These are phyloP conservation scores for Cryptomeria japonica DNA, from an alignment of 75 land plant genomes.

Conservation along the genomic window DNA sequence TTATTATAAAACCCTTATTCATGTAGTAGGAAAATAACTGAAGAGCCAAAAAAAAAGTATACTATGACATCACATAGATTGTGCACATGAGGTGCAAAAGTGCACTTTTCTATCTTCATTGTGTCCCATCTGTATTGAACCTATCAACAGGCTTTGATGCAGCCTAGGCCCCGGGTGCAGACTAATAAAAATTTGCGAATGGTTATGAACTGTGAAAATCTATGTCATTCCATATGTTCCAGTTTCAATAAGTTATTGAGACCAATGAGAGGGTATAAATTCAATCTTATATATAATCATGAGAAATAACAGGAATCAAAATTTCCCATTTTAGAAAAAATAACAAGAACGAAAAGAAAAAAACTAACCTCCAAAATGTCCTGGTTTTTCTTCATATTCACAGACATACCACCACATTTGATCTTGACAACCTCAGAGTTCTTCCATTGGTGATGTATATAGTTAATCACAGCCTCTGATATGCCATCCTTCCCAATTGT, in stretches of 20 bases:
- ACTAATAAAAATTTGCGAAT: neutral
- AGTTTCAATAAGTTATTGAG: no score
- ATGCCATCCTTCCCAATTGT: constrained; percentile 76
- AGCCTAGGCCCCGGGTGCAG: neutral
- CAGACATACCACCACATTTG: constrained; percentile 52
- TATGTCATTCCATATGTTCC: neutral
- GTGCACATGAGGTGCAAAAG: neutral
- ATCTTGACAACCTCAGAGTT: constrained; percentile 68
- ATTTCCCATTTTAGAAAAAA: neutral
- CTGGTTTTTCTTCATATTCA: constrained; percentile 78
- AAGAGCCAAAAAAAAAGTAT: neutral
- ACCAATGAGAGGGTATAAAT: neutral
- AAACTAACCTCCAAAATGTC: constrained; percentile 63
- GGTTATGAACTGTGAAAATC: no score
- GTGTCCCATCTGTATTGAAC: neutral
- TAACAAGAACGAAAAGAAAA: neutral
- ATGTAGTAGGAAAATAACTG: neutral
- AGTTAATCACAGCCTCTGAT: constrained; percentile 67
- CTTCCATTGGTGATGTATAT: constrained; percentile 74
- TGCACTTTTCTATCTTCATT: no score
- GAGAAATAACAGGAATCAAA: neutral
- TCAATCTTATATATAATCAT: no score
- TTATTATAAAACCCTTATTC: neutral
- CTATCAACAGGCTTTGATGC: neutral
- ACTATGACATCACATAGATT: neutral